These are phyloP conservation scores for Neurospora hispaniola DNA, from an alignment of 495 filamentous ascomycete species.

Conservation along the genomic window DNA sequence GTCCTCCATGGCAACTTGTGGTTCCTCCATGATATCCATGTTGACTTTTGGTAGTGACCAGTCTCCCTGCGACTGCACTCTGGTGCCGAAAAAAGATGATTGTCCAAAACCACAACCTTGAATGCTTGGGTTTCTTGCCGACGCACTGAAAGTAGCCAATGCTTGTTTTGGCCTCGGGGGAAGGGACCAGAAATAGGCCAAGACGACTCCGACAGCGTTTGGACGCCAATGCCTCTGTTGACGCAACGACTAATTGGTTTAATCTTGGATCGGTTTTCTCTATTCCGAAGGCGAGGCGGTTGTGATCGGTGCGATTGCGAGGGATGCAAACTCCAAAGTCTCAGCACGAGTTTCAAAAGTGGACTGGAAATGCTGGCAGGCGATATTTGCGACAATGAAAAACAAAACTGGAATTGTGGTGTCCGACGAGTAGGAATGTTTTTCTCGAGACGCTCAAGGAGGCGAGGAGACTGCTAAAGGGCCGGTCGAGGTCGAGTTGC, in stretches of 20 bases:
- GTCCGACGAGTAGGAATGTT: not conserved
- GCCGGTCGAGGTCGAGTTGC: not conserved
- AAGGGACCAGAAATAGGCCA: not conserved
- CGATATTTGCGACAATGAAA: not conserved
- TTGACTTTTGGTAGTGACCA: conserved; percentile 33
- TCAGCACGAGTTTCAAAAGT: not conserved
- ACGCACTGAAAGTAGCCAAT: not conserved
- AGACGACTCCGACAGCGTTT: not conserved
- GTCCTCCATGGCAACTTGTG: conserved; percentile 45
- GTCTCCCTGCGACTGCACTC: conserved; percentile 29
- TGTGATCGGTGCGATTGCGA: not conserved
- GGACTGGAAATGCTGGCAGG: not conserved
- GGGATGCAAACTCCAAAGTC: not conserved
- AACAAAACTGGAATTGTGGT: not conserved
- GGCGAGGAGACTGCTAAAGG: not conserved
- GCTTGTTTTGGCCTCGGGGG: not conserved
- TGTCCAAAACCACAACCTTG: not conserved
- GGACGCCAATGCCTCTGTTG: not conserved
- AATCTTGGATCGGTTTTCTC: not conserved
- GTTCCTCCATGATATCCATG: not conserved
- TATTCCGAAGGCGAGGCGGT: not conserved
- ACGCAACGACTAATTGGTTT: not conserved
- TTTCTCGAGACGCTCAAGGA: not conserved
- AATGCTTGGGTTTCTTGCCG: not conserved
- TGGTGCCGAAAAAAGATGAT: not conserved